phyloP scores from a whole-genome alignment of 2,329 filamentous ascomycete genomes.

The Colletotrichum spinosum region DNA sequence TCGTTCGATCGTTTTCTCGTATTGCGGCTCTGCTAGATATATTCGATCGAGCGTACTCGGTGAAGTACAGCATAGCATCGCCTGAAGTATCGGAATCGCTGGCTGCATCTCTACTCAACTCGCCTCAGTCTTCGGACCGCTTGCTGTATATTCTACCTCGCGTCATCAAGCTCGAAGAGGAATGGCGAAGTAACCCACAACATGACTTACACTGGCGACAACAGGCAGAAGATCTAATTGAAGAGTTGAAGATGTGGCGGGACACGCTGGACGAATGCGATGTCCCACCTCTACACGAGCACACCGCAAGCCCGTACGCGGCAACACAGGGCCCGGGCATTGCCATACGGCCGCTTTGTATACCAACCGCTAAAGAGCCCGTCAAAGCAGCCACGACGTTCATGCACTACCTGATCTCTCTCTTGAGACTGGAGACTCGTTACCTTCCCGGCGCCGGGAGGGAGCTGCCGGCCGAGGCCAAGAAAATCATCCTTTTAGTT shows the following conservation, averaged over 20 bases:
- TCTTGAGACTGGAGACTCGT: not conserved
- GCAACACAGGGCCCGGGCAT: not conserved
- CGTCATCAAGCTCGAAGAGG: conserved; percentile 22
- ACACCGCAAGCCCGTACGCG: conserved; percentile 3
- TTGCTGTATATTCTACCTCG: conserved; percentile 12
- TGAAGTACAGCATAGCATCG: conserved; percentile 21
- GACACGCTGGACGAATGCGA: conserved; percentile 3
- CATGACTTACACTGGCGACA: conserved; percentile 19
- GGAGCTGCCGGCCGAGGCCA: conserved; percentile 1
- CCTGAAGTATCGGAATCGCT: conserved; percentile 12
- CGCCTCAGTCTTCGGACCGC: conserved; percentile 2
- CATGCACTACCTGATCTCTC: conserved; percentile 25
- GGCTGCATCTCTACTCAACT: conserved; percentile 3
- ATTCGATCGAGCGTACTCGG: conserved; percentile 19
- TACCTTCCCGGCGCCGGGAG: not conserved
- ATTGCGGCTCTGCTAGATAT: conserved; percentile 25
- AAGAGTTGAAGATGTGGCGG: conserved; percentile 15
- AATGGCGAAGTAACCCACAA: conserved; percentile 26
- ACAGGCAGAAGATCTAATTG: conserved; percentile 18
- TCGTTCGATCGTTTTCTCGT: conserved; percentile 18
- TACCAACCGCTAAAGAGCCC: not conserved
- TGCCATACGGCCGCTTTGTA: not conserved
- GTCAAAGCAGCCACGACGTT: conserved; percentile 23
- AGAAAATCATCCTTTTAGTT: conserved; percentile 6
- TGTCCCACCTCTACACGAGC: conserved; percentile 8